Percentiles rank a stretch among this genome's conserved stretches.
Conservation (phyloP, 2,329 filamentous ascomycete species). For the Pseudogymnoascus sp. region DNA sequence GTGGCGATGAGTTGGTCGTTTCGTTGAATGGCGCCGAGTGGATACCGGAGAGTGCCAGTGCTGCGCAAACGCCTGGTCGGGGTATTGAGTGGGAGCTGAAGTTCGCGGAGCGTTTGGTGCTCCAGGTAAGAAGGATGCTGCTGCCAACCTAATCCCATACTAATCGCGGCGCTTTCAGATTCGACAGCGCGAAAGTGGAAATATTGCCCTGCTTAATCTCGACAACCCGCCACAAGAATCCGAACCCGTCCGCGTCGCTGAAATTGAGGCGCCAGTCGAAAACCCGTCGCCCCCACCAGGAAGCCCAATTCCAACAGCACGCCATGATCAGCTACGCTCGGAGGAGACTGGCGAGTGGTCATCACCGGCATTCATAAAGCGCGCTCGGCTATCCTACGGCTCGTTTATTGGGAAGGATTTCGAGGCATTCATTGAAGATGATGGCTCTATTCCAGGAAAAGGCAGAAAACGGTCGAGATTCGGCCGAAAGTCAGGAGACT, state of each 20-base stretch:
- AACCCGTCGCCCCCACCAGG: constrained; percentile 19
- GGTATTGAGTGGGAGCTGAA: constrained; percentile 52
- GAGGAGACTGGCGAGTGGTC: constrained; percentile 49
- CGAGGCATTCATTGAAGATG: constrained; percentile 61
- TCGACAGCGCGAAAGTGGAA: constrained; percentile 39
- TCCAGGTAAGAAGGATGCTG: constrained; percentile 35
- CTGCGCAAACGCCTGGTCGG: constrained; percentile 41
- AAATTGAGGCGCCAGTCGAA: constrained; percentile 19
- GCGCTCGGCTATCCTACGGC: constrained; percentile 61
- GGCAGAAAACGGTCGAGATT: constrained; percentile 65
- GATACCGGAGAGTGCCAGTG: constrained; percentile 29
- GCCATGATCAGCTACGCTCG: constrained; percentile 31
- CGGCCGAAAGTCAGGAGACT: constrained; percentile 57
- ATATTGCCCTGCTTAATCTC: constrained; percentile 45
- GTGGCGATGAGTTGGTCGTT: constrained; percentile 68
- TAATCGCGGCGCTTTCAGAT: constrained; percentile 29
- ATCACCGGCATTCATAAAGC: constrained; percentile 74
- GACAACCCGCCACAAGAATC: constrained; percentile 34
- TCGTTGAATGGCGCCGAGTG: constrained; percentile 63
- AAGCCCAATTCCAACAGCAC: constrained; percentile 20
- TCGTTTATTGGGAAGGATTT: constrained; percentile 55
- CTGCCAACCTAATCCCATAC: constrained; percentile 13
- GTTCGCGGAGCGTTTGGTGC: constrained; percentile 42
- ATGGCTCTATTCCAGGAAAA: constrained; percentile 50
- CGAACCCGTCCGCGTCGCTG: constrained; percentile 16